These are phyloP conservation scores for Jimgerdemannia lactiflua DNA, from an alignment of 192 early-diverging fungal genomes.

Conservation along the genomic window DNA sequence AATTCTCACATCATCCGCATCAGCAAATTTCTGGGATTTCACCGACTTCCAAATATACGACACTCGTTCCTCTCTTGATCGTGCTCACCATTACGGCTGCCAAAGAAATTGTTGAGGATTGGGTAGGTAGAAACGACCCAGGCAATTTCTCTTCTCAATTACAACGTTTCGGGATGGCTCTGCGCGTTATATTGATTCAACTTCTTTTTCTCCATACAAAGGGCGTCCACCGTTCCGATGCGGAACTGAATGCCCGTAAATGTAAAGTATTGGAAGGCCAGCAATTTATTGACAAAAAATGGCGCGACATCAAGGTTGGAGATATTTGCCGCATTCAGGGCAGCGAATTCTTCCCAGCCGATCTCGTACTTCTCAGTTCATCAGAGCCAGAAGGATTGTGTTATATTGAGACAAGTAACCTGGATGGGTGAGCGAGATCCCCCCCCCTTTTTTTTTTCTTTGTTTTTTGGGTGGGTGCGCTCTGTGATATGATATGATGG, in stretches of 20 bases:
- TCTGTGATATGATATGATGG: background rate
- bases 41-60: constrained; percentile 88
- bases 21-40: constrained; percentile 95
- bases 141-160: background rate
- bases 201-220: constrained; percentile 57
- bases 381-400: constrained; percentile 92
- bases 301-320: constrained; percentile 84
- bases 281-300: constrained; percentile 72
- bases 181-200: constrained; percentile 25
- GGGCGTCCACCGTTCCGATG: constrained; percentile 79
- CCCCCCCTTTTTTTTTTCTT: too few species aligned
- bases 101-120: constrained; percentile 95
- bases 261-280: constrained; percentile 60
- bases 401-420: constrained; percentile 95
- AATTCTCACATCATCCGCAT: background rate
- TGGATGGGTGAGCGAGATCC: constrained; percentile 60
- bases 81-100: constrained; percentile 87
- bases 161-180: constrained; percentile 28
- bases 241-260: constrained; percentile 66
- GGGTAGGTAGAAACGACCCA: constrained; percentile 32
- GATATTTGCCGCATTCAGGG: constrained; percentile 90
- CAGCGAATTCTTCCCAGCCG: constrained; percentile 86
- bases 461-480: background rate
- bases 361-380: constrained; percentile 82
- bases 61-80: constrained; percentile 78